Base-by-base conservation (phyloP, 345 rosid species). In the Populus simonii region DNA sequence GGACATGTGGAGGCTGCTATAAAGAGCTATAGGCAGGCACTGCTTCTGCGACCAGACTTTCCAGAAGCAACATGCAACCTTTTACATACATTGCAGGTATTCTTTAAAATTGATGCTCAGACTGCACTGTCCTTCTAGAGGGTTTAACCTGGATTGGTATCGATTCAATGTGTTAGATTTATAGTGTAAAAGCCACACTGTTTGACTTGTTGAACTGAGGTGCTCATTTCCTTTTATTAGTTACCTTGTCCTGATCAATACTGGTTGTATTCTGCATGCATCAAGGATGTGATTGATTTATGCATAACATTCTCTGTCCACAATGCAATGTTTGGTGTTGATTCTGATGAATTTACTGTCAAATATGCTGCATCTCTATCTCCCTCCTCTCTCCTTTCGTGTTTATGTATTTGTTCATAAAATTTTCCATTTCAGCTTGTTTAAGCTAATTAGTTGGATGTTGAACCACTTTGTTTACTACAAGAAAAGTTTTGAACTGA, bases 51-150 rank as follows among this genome's bases (percentile, higher is more conserved):
- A 43, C 85, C 97, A 11, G 99, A 96, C 76, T 96, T 96, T 74
- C 99, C 99, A 57, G 99, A 96, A 86, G 99, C 97, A 55, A 96
- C 97, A 8, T 96, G 98, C 87, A 96, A 96, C 83, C 97, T 96
- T 83, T 84, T 94, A 49, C 99, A 96, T 81, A 94, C 99, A 39
- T 83, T 96, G 66, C 97, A 92, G 94, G 99, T 93, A 88, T 36
- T 4, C 23, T 66, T 35, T 43, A 33, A 62, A 27, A 57, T 41
- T n/a, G 65, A 23, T 59, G 29, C 65, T 59, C 27, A n/a, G 9
- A 9, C 29, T 8, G 63, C 5, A 25, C 63, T 57, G 15, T n/a
- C 25, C 13, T 57, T n/a, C 13, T 57, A 22, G 29, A 2, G 13
- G 63, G 29, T 57, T 8, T 9, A 57, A 57, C 63, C 63, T 57